phyloP scores from a whole-genome alignment of 2,329 filamentous ascomycete species.

The Neofusicoccum cordaticola region DNA sequence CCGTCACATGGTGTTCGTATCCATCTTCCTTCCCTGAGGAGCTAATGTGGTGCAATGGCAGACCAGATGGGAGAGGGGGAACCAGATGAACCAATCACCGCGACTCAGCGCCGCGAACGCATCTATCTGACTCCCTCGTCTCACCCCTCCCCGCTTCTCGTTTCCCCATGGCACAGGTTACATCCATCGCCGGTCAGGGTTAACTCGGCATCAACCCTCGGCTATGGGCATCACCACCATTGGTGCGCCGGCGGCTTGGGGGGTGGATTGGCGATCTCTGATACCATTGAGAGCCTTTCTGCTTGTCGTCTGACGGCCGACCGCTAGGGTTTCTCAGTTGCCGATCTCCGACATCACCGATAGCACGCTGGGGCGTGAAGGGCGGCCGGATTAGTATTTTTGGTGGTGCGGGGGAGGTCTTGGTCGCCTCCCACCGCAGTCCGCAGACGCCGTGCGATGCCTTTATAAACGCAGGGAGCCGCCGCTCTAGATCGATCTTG shows the following conservation, averaged over 20 bases:
- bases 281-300: not conserved
- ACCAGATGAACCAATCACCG: not conserved
- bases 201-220: not conserved
- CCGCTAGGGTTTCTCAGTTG: not conserved
- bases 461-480: not conserved
- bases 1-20: conserved; percentile 2
- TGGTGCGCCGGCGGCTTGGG: not conserved
- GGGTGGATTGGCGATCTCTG: not conserved
- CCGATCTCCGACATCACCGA: conserved; percentile 4
- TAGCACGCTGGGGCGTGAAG: not conserved
- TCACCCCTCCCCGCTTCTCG: not conserved
- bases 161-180: conserved; percentile 2
- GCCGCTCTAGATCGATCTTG: not conserved
- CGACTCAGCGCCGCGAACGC: not conserved
- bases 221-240: not conserved
- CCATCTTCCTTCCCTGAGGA: not conserved
- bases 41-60: conserved; percentile 8
- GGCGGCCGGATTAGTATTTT: not conserved
- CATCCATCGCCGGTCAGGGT: not conserved
- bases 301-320: not conserved
- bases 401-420: not conserved
- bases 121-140: conserved; percentile 9
- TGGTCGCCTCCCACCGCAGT: not conserved
- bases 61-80: not conserved
- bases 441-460: not conserved